Base-by-base conservation (phyloP, 306 rosid species). In the Prunus kanzakura region DNA sequence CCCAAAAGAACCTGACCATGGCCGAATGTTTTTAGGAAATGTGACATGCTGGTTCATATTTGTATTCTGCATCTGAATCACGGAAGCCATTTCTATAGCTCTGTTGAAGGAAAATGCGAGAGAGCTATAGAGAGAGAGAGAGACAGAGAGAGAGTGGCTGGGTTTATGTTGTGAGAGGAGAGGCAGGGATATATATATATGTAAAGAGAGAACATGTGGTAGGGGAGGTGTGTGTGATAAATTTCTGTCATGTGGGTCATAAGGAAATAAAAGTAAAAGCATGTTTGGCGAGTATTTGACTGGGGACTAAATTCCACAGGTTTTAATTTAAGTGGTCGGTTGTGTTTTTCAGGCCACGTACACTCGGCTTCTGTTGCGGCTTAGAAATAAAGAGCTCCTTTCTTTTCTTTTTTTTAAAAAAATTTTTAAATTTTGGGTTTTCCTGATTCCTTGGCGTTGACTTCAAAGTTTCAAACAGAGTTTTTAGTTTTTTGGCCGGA, bases 261-360 rank as follows among this genome's bases (percentile, higher is more conserved):
- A 32, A 6, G 30, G 20, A 16, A 75, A 51, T 41, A 41, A 64
- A 23, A 64, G 49, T 56, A 70, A 83, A 79, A 49, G 88, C 82
- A 81, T 84, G 88, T 81, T 81, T 74, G 82, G 88, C 83, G 83
- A 84, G 85, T 71, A 8, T 84, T 83, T 84, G 88, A 84, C 88
- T 61, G 41, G 19, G 32, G 43, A 38, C 27, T 18, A 23, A 62
- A 20, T 81, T 64, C 23, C n/a, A n/a, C 29, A 41, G 25, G 43
- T 11, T 22, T 51, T 69, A 7, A 35, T 41, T 68, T 63, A 71
- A 62, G 77, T 81, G 84, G 80, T 81, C 80, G 77, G 84, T 75
- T 75, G 20, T 67, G 23, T 2, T 50, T 35, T 27, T 27, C 2
- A 64, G 49, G 22, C 25, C 78, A 69, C 22, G 7, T 52, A 54